These are phyloP conservation scores for Plasmodium reichenowi DNA, from an alignment of 169 alveolate genomes.

Conservation along the genomic window DNA sequence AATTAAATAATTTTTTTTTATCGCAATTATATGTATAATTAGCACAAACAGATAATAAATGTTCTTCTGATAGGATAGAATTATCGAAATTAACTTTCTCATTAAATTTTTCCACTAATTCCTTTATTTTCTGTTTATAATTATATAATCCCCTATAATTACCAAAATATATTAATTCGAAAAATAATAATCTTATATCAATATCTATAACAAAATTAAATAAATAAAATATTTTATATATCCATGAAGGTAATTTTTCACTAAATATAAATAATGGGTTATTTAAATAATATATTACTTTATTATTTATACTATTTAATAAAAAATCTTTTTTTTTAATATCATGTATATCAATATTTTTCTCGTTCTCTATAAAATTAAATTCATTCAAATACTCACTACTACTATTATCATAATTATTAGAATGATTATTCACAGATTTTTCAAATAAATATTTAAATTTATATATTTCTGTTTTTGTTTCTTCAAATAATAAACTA, in stretches of 20 bases:
- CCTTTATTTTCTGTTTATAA: constrained; percentile 74
- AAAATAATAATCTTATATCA: constrained; percentile 64
- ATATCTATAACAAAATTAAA: constrained; percentile 67
- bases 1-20: constrained; percentile 61
- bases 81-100: constrained; percentile 51
- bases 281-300: constrained; percentile 66
- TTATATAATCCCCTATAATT: constrained; percentile 76
- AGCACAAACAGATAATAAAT: constrained; percentile 72
- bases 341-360: constrained; percentile 4
- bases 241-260: constrained; percentile 75
- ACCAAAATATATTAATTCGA: constrained; percentile 68
- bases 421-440: background rate
- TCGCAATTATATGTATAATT: constrained; percentile 70
- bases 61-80: constrained; percentile 59
- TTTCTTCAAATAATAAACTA: constrained; percentile 11
- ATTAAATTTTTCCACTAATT: constrained; percentile 75
- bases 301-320: constrained; percentile 67
- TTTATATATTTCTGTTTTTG: constrained; percentile 15
- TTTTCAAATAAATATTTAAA: constrained; percentile 3
- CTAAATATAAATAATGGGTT: constrained; percentile 71
- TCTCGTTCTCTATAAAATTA: background rate
- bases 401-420: background rate
- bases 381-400: background rate
- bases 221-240: constrained; percentile 64
- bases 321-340: constrained; percentile 53